phyloP scores from a whole-genome alignment of 257 asterid genomes.

The Solanum pinnatisectum region DNA sequence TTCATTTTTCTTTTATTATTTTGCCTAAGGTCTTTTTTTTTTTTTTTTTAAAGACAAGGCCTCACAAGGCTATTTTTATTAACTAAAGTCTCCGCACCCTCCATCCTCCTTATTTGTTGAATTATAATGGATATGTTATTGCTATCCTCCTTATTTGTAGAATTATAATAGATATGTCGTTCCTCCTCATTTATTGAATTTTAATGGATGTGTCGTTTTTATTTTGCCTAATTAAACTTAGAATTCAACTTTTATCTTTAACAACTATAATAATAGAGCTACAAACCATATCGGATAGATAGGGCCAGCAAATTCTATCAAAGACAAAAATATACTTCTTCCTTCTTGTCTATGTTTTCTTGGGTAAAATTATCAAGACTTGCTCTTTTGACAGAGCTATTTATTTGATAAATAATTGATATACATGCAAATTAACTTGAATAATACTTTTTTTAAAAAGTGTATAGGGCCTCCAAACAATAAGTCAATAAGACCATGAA shows the following conservation, averaged over 20 bases:
- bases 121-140: too few species aligned
- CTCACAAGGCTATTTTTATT: too few species aligned
- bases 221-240: background rate
- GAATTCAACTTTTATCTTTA: background rate
- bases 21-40: background rate
- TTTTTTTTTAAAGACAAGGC: too few species aligned
- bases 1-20: background rate
- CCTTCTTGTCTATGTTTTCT: background rate
- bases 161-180: background rate
- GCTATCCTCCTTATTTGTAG: rapidly evolving
- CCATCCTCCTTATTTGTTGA: background rate
- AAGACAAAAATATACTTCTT: background rate
- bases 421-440: background rate
- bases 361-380: background rate
- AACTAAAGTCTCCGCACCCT: too few species aligned
- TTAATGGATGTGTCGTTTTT: background rate
- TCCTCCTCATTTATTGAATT: background rate
- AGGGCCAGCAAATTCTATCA: background rate
- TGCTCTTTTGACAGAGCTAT: background rate
- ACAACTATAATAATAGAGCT: background rate
- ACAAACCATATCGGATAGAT: background rate
- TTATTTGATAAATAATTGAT: background rate
- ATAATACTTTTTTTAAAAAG: background rate
- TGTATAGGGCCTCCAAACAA: background rate
- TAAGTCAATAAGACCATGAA: background rate